Conservation (phyloP, 106 monocot genomes). For the Acanthochlamys bracteata region DNA sequence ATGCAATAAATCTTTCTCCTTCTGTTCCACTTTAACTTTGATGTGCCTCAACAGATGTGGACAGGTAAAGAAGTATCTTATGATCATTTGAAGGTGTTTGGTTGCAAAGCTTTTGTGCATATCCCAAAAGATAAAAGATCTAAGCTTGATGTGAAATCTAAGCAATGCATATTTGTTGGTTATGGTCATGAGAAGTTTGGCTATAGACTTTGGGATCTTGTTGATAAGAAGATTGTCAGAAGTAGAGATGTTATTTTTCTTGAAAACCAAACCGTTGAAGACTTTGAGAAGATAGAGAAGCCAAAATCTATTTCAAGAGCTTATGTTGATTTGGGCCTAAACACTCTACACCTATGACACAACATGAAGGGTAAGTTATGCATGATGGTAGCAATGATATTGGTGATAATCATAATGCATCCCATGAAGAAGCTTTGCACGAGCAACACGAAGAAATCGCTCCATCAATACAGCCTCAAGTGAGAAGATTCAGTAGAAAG, state of each 20-base stretch:
- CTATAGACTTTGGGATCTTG: neutral
- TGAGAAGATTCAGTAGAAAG: neutral
- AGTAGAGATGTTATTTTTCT: slow-evolving; percentile 3
- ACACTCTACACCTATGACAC: neutral
- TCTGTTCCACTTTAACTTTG: neutral
- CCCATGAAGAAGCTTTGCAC: neutral
- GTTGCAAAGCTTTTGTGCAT: slow-evolving; percentile 4
- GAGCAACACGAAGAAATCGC: neutral
- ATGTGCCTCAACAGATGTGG: slow-evolving; percentile 8
- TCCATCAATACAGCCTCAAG: neutral
- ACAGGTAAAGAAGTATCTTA: slow-evolving; percentile 6
- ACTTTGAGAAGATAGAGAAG: neutral
- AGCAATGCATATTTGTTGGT: slow-evolving; percentile 3
- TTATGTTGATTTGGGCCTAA: neutral
- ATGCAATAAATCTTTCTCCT: slow-evolving; percentile 5
- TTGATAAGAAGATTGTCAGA: slow-evolving; percentile 1
- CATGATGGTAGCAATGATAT: neutral
- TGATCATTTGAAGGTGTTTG: slow-evolving; percentile 4
- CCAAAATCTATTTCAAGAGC: neutral
- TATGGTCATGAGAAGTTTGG: slow-evolving; percentile 10
- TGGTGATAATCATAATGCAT: neutral
- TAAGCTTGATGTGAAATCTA: slow-evolving; percentile 7
- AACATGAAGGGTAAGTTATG: neutral
- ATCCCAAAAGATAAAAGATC: slow-evolving; percentile 6
- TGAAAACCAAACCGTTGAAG: slow-evolving; percentile 8